A percentile compares a stretch with the other conserved stretches of the same genome.
Evolutionary conservation across 225 moss, liverwort and hornwort genomes (phyloP).

Genomic region (Rhytidiadelphus loreus): DNA sequence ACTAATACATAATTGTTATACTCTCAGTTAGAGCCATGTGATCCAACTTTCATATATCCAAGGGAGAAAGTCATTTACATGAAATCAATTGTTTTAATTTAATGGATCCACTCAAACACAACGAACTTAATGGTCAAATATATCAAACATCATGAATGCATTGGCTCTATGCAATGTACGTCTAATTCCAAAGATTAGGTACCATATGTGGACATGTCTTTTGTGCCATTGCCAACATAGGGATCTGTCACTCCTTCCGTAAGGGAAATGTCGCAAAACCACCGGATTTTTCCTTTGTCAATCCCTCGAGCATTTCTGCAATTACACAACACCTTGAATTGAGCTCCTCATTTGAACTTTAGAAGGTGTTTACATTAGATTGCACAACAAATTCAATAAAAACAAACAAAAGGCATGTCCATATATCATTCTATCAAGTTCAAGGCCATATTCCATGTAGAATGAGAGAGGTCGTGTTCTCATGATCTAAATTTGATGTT

Average conservation of each 20-base stretch:
- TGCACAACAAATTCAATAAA: too few species aligned
- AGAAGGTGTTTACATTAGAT: neutral
- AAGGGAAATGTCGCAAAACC: neutral
- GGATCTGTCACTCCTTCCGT: neutral
- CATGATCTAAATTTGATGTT: neutral
- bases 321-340: neutral
- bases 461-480: neutral
- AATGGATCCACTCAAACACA: neutral
- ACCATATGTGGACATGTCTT: neutral
- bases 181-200: neutral
- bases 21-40: neutral
- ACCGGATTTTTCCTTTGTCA: neutral
- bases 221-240: neutral
- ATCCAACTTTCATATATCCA: neutral
- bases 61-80: too few species aligned
- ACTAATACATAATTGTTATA: too few species aligned
- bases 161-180: fast-evolving
- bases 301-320: neutral
- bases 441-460: neutral
- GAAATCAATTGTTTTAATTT: too few species aligned
- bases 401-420: neutral
- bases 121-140: neutral
- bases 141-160: neutral
- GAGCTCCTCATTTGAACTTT: neutral
- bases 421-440: neutral